Conservation (phyloP, 2,329 filamentous ascomycete genomes). For the Massarina eburnea region DNA sequence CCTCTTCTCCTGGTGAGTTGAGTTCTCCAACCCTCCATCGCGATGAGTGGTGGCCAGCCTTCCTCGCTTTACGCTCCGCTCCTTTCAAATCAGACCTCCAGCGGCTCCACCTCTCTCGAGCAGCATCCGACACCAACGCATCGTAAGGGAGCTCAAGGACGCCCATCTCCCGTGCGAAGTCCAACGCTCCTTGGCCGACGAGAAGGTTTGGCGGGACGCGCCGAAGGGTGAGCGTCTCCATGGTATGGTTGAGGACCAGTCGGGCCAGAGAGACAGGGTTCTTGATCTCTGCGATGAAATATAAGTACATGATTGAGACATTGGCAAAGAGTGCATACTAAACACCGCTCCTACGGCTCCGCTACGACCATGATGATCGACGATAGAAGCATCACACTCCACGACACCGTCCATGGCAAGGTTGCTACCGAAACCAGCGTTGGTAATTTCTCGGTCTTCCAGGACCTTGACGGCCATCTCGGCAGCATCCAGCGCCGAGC, state of each 20-base stretch:
- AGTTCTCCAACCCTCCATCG: constrained; percentile 28
- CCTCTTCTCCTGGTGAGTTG: constrained; percentile 30
- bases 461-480: constrained; percentile 85
- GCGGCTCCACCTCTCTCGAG: constrained; percentile 73
- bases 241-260: constrained; percentile 75
- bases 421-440: constrained; percentile 95
- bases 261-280: constrained; percentile 91
- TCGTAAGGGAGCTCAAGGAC: constrained; percentile 75
- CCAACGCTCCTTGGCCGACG: constrained; percentile 79
- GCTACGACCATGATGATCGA: constrained; percentile 88
- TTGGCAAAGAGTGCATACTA: constrained; percentile 60
- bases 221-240: constrained; percentile 74
- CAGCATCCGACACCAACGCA: constrained; percentile 75
- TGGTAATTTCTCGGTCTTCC: constrained; percentile 94
- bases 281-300: constrained; percentile 67
- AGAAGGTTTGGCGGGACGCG: constrained; percentile 92
- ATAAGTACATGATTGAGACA: constrained; percentile 15
- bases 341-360: constrained; percentile 90
- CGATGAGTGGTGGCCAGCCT: constrained; percentile 28
- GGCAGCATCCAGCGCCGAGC: constrained; percentile 81
- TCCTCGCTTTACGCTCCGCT: constrained; percentile 54
- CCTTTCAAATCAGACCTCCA: constrained; percentile 74
- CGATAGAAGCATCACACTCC: constrained; percentile 91
- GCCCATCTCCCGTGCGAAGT: constrained; percentile 81
- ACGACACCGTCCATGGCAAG: constrained; percentile 86